A percentile compares a stretch with the other conserved stretches of the same genome.
These are phyloP conservation scores for Escallonia rubra DNA, from an alignment of 129 eudicot genomes.

Conservation along the genomic window DNA sequence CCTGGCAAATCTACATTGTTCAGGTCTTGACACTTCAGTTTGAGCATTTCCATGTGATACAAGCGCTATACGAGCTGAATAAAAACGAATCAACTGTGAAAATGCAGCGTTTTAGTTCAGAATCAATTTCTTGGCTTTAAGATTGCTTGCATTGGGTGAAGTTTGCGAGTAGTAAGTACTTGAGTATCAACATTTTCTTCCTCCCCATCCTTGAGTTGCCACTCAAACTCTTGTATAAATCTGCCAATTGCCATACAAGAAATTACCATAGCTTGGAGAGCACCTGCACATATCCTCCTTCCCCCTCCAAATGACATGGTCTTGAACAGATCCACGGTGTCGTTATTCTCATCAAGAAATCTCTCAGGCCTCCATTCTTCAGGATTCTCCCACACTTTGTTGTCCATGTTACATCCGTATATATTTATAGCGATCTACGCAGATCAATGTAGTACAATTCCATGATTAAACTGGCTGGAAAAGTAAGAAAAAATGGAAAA, in stretches of 20 bases:
- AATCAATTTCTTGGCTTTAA: conserved; percentile 27
- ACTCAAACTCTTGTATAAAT: conserved; percentile 59
- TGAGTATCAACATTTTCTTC: conserved; percentile 39
- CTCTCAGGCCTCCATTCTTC: conserved; percentile 59
- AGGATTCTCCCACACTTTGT: conserved; percentile 46
- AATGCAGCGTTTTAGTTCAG: neutral
- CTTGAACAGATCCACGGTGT: conserved; percentile 23
- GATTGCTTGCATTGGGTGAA: conserved; percentile 52
- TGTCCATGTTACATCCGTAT: conserved; percentile 54
- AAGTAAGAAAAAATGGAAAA: too few relatives aligned
- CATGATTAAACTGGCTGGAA: too few relatives aligned
- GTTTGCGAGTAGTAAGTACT: conserved; percentile 49
- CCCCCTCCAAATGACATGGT: conserved; percentile 72
- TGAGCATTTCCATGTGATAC: too few relatives aligned
- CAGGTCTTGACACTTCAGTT: too few relatives aligned
- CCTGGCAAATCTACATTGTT: too few relatives aligned
- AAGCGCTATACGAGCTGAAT: too few relatives aligned
- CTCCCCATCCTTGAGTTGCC: conserved; percentile 36
- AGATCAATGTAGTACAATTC: neutral
- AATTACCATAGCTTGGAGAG: conserved; percentile 58
- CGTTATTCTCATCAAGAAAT: conserved; percentile 28
- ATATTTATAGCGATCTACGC: conserved; percentile 35
- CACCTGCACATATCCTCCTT: conserved; percentile 52
- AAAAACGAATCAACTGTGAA: too few relatives aligned
- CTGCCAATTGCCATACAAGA: conserved; percentile 39